Conservation (phyloP, 345 rosid genomes). For the Citrus inodora region DNA sequence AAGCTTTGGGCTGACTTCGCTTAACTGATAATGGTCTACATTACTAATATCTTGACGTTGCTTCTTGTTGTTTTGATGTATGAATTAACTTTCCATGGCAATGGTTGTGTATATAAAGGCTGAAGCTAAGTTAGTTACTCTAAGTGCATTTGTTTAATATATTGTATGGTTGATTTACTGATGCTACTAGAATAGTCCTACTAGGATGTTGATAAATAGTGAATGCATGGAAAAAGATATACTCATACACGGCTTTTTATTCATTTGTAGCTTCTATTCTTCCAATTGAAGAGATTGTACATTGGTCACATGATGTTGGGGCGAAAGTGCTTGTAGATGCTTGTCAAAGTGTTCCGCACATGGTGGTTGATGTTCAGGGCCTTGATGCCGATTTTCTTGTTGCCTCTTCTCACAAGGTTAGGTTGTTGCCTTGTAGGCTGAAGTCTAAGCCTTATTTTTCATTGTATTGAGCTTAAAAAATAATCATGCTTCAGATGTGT, state of each 20-base stretch:
- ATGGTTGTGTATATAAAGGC: neutral
- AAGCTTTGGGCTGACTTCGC: neutral
- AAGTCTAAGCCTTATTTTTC: constrained; percentile 20
- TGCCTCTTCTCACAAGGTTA: constrained; percentile 98
- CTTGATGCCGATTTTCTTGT: constrained; percentile 88
- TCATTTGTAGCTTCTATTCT: constrained; percentile 66
- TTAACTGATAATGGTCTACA: neutral
- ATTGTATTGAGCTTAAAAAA: constrained; percentile 45
- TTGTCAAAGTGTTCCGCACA: constrained; percentile 97
- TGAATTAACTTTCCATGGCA: neutral
- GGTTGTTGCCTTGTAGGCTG: constrained; percentile 24
- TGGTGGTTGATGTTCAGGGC: constrained; percentile 79
- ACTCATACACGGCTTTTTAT: neutral
- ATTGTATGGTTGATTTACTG: neutral
- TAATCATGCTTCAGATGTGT: constrained; percentile 99
- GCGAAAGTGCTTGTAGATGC: constrained; percentile 93
- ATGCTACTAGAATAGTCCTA: neutral
- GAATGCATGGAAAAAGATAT: neutral
- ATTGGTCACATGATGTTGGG: constrained; percentile 69
- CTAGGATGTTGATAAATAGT: neutral
- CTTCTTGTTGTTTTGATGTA: neutral
- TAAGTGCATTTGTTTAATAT: neutral
- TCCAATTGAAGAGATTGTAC: constrained; percentile 66
- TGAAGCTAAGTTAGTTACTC: neutral
- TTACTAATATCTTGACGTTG: neutral